phyloP scores from a whole-genome alignment of 805 yeast genomes.

The Barnettozyma salicaria region DNA sequence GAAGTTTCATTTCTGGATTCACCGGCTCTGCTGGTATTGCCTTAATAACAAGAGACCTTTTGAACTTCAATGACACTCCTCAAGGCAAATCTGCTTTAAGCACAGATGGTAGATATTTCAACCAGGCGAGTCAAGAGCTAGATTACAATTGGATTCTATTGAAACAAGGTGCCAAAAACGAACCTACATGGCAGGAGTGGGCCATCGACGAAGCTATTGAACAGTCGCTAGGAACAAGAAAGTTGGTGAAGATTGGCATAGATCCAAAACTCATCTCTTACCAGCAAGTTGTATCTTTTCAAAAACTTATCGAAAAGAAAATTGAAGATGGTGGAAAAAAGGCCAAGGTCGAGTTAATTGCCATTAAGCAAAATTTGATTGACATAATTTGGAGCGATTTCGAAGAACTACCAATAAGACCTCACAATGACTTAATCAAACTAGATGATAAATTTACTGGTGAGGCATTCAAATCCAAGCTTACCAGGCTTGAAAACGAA shows the following conservation, averaged over 20 bases:
- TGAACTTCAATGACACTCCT: slow-evolving; percentile 36
- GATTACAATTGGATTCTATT: slow-evolving; percentile 74
- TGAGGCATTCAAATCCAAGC: slow-evolving; percentile 51
- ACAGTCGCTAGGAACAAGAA: slow-evolving; percentile 36
- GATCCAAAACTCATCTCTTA: slow-evolving; percentile 73
- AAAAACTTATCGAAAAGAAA: slow-evolving; percentile 25
- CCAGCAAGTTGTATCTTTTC: slow-evolving; percentile 29
- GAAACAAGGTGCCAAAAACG: slow-evolving; percentile 71
- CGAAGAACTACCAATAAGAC: slow-evolving; percentile 58
- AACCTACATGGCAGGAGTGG: slow-evolving; percentile 79
- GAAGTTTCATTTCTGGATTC: slow-evolving; percentile 80
- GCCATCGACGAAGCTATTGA: slow-evolving; percentile 48
- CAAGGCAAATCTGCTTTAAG: slow-evolving; percentile 72
- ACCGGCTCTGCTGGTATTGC: slow-evolving; percentile 94
- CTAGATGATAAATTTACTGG: slow-evolving; percentile 60
- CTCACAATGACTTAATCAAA: slow-evolving; percentile 42
- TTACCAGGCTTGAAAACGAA: slow-evolving; percentile 37
- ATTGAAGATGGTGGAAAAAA: slow-evolving; percentile 24
- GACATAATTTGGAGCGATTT: slow-evolving; percentile 68
- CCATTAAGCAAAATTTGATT: slow-evolving; percentile 59
- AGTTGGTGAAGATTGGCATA: slow-evolving; percentile 58
- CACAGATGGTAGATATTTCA: slow-evolving; percentile 92
- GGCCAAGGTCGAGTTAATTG: slow-evolving; percentile 40
- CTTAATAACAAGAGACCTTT: slow-evolving; percentile 52
- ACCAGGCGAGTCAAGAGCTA: slow-evolving; percentile 82